Percentiles rank a stretch among this genome's conserved stretches.
Evolutionary conservation across 108 stramenopile genomes (phyloP).

Genomic region (Epithemia pelagica): DNA sequence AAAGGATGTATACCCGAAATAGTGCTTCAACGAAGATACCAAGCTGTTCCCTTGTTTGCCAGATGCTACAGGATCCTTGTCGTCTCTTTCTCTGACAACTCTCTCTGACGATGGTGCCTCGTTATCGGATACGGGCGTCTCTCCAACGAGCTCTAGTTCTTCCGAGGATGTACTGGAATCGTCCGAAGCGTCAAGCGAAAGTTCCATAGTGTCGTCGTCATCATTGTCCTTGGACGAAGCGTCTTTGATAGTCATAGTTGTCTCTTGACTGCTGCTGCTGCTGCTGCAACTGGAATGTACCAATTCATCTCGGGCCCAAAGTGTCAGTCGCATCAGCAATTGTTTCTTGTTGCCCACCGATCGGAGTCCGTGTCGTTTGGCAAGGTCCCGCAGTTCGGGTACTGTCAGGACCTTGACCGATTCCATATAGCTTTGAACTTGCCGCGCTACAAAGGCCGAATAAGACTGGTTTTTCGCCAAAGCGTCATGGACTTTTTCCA

Average conservation of each 20-base stretch:
- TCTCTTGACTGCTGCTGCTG: slow-evolving; percentile 5
- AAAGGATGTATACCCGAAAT: slow-evolving; percentile 71
- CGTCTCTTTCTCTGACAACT: slow-evolving; percentile 18
- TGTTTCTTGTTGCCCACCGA: slow-evolving; percentile 66
- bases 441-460: slow-evolving; percentile 75
- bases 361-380: slow-evolving; percentile 47
- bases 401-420: slow-evolving; percentile 62
- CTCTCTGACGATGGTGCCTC: slow-evolving; percentile 1
- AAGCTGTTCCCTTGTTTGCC: slow-evolving; percentile 17
- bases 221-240: background rate
- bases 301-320: slow-evolving; percentile 81
- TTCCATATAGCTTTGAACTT: slow-evolving; percentile 56
- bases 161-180: background rate
- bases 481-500: slow-evolving; percentile 44
- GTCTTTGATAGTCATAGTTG: background rate
- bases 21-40: slow-evolving; percentile 26
- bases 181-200: background rate
- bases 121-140: background rate
- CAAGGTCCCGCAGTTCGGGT: slow-evolving; percentile 64
- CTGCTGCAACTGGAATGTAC: slow-evolving; percentile 20
- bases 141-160: background rate
- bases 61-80: slow-evolving; percentile 1
- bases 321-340: slow-evolving; percentile 57
- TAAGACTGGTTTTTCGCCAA: slow-evolving; percentile 54
- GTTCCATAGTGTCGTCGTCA: slow-evolving; percentile 6